A percentile compares a stretch with the other conserved stretches of the same genome.
Conservation (phyloP, 345 rosid genomes). For the Moricandia moricandioides region DNA sequence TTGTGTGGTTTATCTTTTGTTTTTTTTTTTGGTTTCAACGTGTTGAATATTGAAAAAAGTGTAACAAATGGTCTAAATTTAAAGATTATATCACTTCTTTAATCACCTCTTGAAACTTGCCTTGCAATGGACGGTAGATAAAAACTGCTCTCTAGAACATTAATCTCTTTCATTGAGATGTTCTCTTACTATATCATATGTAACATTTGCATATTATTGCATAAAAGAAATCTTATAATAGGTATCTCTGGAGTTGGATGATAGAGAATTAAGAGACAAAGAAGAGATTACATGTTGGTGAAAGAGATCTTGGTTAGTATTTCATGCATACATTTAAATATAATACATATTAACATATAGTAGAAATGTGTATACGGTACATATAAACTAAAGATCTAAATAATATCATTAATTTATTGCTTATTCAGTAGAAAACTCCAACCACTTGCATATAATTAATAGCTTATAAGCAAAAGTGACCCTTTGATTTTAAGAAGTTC, state of each 20-base stretch:
- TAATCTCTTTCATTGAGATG: too few species aligned
- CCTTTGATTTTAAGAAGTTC: constrained; percentile 13
- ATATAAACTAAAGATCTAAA: background rate
- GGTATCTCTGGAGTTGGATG: constrained; percentile 3
- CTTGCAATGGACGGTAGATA: constrained; percentile 19
- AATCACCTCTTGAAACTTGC: constrained; percentile 21
- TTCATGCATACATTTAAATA: constrained; percentile 5
- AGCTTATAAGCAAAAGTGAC: constrained; percentile 18
- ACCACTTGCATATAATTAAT: constrained; percentile 21
- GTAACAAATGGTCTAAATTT: constrained; percentile 21
- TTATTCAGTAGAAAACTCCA: constrained; percentile 21
- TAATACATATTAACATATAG: constrained; percentile 10
- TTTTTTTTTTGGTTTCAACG: background rate
- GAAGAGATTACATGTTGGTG: constrained; percentile 9
- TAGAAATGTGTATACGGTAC: background rate
- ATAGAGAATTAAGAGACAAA: constrained; percentile 4
- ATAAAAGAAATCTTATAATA: background rate
- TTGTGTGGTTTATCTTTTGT: constrained; percentile 17
- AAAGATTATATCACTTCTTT: background rate
- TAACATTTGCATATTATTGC: background rate
- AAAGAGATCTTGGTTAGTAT: constrained; percentile 9
- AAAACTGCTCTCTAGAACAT: constrained; percentile 7
- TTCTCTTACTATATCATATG: background rate
- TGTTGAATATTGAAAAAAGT: background rate
- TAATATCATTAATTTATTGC: constrained; percentile 14